Evolutionary conservation across 164 flowering plant genomes (phyloP).

Genomic region (Magnolia sinica): DNA sequence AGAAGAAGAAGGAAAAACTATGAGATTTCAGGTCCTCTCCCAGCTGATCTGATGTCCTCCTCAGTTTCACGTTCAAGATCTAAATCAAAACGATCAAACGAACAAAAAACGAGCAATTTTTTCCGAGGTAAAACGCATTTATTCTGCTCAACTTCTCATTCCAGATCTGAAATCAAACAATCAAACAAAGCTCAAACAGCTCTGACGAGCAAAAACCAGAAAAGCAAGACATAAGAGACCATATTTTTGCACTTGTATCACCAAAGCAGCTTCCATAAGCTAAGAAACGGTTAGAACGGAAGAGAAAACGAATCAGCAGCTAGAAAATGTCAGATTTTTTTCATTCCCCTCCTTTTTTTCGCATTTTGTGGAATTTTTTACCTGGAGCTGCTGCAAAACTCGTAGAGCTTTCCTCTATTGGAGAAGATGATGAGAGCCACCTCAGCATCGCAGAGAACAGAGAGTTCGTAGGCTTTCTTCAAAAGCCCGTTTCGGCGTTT

Average conservation of each 20-base stretch:
- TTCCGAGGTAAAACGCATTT: not conserved
- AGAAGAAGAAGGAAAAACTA: not conserved
- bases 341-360: no score
- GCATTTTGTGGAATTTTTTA: not conserved
- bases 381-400: conserved; percentile 26
- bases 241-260: not conserved
- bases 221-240: not conserved
- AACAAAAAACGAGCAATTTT: not conserved
- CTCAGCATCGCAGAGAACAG: conserved; percentile 25
- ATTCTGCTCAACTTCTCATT: no score
- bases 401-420: conserved; percentile 24
- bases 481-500: conserved; percentile 19
- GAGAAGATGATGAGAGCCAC: conserved; percentile 29
- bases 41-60: not conserved
- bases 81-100: not conserved
- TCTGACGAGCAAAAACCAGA: not conserved
- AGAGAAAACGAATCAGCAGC: no score
- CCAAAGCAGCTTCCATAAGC: not conserved
- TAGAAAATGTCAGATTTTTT: no score
- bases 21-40: not conserved
- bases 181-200: not conserved
- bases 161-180: not conserved
- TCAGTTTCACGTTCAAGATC: not conserved
- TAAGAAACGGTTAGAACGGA: no score
- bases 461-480: conserved; percentile 24